Percentiles rank a stretch among this genome's conserved stretches.
Conservation (phyloP, 1,284 basidiomycete species). For the Ustilago cynodontis region DNA sequence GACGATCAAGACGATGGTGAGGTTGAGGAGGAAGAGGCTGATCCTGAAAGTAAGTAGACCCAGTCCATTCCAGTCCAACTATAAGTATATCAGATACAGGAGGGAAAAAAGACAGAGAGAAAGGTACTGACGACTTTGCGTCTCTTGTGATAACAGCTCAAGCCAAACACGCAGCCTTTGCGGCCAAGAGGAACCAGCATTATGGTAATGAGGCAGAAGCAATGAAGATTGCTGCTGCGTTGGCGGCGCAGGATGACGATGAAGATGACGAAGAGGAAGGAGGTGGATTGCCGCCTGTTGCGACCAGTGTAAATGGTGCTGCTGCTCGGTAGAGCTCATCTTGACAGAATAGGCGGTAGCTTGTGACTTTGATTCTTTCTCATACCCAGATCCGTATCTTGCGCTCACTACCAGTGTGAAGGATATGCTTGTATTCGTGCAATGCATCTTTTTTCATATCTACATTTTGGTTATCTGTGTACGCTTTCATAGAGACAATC, state of each 20-base stretch:
- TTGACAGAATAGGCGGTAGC: too few species aligned
- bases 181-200: slow-evolving; percentile 65
- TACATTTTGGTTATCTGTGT: too few species aligned
- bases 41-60: slow-evolving; percentile 54
- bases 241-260: slow-evolving; percentile 63
- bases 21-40: slow-evolving; percentile 57
- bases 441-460: too few species aligned
- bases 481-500: too few species aligned
- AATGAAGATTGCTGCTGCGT: slow-evolving; percentile 61
- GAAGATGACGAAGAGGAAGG: slow-evolving; percentile 60
- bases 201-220: slow-evolving; percentile 69
- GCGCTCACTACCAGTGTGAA: too few species aligned
- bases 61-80: too few species aligned
- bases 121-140: background rate
- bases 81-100: background rate
- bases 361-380: background rate
- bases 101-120: too few species aligned
- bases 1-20: slow-evolving; percentile 44
- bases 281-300: slow-evolving; percentile 23
- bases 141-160: slow-evolving; percentile 16
- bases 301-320: slow-evolving; percentile 30
- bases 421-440: too few species aligned
- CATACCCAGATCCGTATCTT: background rate
- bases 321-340: slow-evolving; percentile 16
- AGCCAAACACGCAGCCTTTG: slow-evolving; percentile 65